Evolutionary conservation across 2,329 filamentous ascomycete species (phyloP), one percentile per base, ranked within the genome.

Genomic region (Cadophora malorum): DNA sequence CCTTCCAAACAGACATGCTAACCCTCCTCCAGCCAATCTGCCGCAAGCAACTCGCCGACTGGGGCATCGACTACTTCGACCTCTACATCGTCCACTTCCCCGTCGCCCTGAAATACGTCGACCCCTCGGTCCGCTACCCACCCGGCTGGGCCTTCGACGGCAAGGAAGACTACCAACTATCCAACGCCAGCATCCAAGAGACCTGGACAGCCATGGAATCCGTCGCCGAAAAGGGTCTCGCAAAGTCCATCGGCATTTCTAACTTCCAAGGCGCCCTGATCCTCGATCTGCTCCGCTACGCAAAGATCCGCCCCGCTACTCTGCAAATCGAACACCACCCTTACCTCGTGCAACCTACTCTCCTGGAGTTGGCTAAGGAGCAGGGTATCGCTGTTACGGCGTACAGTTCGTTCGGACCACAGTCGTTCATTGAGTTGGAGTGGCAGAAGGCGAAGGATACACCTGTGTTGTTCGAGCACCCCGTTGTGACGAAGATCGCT

Each of bases 311-410:
- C 55, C 91, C 92, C 9, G 90, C 92, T 49, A 90, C 91, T 50
- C 89, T 96, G 69, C 93, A 96, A 84, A 90, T 96, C 80, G 93
- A 96, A 84, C 92, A 95, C 83, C 93, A 96, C 85, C 93, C 93
- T 31, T 96, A 94, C 85, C 87, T 95, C 68, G 90, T 91, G 69
- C 93, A 96, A 84, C 80, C 83, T 68, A 85, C 88, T 64, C 86
- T 96, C 63, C 79, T 96, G 75, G 82, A 87, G 75, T 87, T 93
- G 63, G 90, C 90, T 75, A 84, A 91, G 82, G 81, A 83, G 64
- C 85, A 93, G 81, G 87, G 88, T 69, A 90, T 96, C 74, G 84
- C 85, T 73, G 85, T 96, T 67, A 96, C 92, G 3, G 93, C 91
- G 62, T 96, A 96, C 85, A 94, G 90, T 25, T 92, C 90, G 60